A percentile compares a stretch with the other conserved stretches of the same genome.
Evolutionary conservation across 2,329 filamentous ascomycete genomes (phyloP).

Genomic region (Pleomassaria siparia): DNA sequence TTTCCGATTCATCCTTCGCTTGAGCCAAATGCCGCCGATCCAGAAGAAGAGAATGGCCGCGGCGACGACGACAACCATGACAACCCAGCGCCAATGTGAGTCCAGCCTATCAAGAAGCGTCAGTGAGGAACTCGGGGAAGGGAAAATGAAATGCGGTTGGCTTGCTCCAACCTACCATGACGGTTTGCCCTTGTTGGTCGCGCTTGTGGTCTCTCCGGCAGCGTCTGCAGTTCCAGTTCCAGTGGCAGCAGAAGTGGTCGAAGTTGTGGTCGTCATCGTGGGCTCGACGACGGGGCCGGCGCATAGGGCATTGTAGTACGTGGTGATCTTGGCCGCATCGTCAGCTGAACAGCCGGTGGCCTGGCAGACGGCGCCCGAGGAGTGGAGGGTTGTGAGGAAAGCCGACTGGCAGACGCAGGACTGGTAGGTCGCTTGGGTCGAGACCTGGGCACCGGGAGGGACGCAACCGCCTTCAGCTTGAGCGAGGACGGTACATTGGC

Average conservation of each 20-base stretch:
- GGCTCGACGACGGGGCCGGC: conserved; percentile 13
- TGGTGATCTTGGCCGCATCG: conserved; percentile 61
- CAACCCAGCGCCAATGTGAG: conserved; percentile 75
- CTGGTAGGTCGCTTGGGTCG: conserved; percentile 58
- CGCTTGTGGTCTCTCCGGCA: conserved; percentile 14
- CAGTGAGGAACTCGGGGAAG: neutral
- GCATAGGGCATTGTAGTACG: conserved; percentile 73
- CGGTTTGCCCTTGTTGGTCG: conserved; percentile 10
- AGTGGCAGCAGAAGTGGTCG: conserved; percentile 18
- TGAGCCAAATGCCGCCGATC: conserved; percentile 9
- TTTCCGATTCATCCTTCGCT: conserved; percentile 7
- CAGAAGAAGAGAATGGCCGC: conserved; percentile 61
- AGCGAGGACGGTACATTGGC: conserved; percentile 33
- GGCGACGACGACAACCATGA: conserved; percentile 75
- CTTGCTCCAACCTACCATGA: conserved; percentile 17
- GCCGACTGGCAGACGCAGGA: conserved; percentile 73
- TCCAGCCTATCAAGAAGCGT: conserved; percentile 57
- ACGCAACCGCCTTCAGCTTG: conserved; percentile 70
- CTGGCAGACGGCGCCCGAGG: conserved; percentile 63
- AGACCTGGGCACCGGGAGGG: conserved; percentile 55
- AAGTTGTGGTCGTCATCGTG: conserved; percentile 20
- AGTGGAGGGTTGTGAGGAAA: conserved; percentile 60
- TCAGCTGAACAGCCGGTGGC: conserved; percentile 57
- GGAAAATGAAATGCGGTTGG: neutral
- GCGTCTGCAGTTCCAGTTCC: conserved; percentile 13